These are phyloP conservation scores for Porodaedalea pini DNA, from an alignment of 1,284 basidiomycete species.

Conservation along the genomic window DNA sequence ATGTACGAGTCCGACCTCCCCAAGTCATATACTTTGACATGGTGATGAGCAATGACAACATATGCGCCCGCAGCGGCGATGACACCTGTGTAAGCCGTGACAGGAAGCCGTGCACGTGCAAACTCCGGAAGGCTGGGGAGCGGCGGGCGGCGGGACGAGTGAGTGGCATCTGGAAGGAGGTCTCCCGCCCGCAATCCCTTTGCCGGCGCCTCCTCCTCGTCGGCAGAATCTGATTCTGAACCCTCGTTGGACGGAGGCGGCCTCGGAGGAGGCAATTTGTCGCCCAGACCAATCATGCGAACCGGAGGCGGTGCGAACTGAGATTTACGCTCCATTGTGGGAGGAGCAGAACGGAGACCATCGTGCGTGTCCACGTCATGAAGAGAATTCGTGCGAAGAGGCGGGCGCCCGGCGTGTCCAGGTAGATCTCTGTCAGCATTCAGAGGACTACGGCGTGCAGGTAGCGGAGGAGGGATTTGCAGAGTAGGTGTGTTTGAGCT, in stretches of 20 bases:
- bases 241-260: constrained; percentile 34
- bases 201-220: constrained; percentile 41
- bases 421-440: constrained; percentile 2
- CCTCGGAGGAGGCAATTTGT: constrained; percentile 64
- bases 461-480: constrained; percentile 20
- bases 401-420: constrained; percentile 23
- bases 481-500: constrained; percentile 20
- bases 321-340: constrained; percentile 41
- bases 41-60: constrained; percentile 58
- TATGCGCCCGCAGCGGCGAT: constrained; percentile 63
- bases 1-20: constrained; percentile 44
- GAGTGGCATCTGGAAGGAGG: constrained; percentile 75
- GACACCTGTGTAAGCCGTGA: constrained; percentile 53
- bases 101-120: constrained; percentile 47
- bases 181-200: constrained; percentile 42
- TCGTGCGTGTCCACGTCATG: constrained; percentile 22
- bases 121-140: constrained; percentile 40
- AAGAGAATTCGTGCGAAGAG: constrained; percentile 17
- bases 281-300: constrained; percentile 62
- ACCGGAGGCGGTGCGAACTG: constrained; percentile 66
- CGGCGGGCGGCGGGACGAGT: constrained; percentile 79
- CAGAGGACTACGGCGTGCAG: constrained; percentile 20
- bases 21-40: constrained; percentile 65
- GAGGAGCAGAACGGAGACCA: constrained; percentile 19
- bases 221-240: constrained; percentile 40